Evolutionary conservation across 352 stramenopile genomes (phyloP), one percentile per base, ranked within the genome.

Genomic region (Phytophthora sojae): DNA sequence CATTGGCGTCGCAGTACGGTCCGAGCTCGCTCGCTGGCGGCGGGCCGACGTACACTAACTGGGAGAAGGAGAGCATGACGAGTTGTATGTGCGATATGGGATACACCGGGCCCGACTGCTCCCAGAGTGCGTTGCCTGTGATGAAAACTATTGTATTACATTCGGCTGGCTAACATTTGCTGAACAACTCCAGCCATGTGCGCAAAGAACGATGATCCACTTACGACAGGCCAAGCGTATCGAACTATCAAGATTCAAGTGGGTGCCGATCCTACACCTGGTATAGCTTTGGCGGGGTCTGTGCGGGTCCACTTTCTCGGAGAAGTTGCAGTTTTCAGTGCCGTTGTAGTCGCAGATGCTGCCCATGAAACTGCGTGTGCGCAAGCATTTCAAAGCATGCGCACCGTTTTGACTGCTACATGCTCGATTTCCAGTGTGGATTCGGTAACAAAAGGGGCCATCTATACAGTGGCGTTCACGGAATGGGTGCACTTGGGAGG

Each of bases 81-180:
- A 71, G 75, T 6, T 97, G 92, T 64, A 79, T 91, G 57, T 97
- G 92, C 61, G 92, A 97, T 69, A 82, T 75, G 56, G 91, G 92
- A 6, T 97, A 89, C 71, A 86, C 79, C 0, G 91, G 91, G 7
- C 82, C 90, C 2, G 91, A 97, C 52, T 97, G 92, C 67, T 92
- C 88, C n/a, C 81, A 83, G 25, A 64, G 88, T 93, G 74, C 61
- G 85, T 74, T 54, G 1, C 35, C 21, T 3, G 6, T 21, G 39
- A 52, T 26, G 45, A 14, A 26, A 26, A 61, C 42, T 39, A 39
- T 26, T 23, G 23, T 29, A 12, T 45, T 64, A 47, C 39, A 17
- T 11, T n/a, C 14, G 15, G 6, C 14, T 21, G 4, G 39, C 32
- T 39, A 14, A 14, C 9, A 39, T 47, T 7, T 47, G 5, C 15